Evolutionary conservation across 176 grass and related monocot species (phyloP), one percentile per base, ranked within the genome.

Genomic region (Dactylis glomerata): DNA sequence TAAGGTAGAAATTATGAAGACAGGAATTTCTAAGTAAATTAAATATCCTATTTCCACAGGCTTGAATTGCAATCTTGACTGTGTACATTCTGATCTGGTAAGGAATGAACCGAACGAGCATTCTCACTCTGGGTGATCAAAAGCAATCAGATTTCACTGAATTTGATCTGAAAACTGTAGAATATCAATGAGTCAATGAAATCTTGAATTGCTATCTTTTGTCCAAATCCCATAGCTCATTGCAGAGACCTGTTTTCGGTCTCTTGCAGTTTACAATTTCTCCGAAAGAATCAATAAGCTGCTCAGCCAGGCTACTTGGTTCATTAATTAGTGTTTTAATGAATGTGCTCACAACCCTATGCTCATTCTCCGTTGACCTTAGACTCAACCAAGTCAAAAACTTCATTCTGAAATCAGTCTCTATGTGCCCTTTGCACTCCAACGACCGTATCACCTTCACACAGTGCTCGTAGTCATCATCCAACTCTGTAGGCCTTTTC

Each of bases 381-480:
- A 97, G 66, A 80, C 95, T 97, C 74, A 90, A 84, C 92, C 95
- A 95, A 54, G 95, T 97, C 58, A 97, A 90, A 83, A 97, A 97
- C 66, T 94, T 97, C 87, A 91, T 89, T 83, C 95, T 90, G 79
- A 97, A 97, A 79, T 85, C 67, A 42, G 88, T 86, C n/a, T 91
- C 85, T 65, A 97, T 91, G 75, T 93, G 86, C 2, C 92, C 91
- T 32, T 85, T 38, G 37, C 92, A 95, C 73, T 97, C 95, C 77
- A 97, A 56, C 85, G 75, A 86, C 65, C 95, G 63, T 69, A 97
- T 86, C 81, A 90, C 91, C 87, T 90, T 94, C 68, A 97, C 91
- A 40, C 95, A 97, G n/a, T 95, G 89, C 75, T 97, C 95, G 22
- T 91, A 97, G 75, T 92, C 87, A 23, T 83, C 85, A 73, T 87